phyloP scores from a whole-genome alignment of 2,329 filamentous ascomycete genomes.

The Monilinia laxa region DNA sequence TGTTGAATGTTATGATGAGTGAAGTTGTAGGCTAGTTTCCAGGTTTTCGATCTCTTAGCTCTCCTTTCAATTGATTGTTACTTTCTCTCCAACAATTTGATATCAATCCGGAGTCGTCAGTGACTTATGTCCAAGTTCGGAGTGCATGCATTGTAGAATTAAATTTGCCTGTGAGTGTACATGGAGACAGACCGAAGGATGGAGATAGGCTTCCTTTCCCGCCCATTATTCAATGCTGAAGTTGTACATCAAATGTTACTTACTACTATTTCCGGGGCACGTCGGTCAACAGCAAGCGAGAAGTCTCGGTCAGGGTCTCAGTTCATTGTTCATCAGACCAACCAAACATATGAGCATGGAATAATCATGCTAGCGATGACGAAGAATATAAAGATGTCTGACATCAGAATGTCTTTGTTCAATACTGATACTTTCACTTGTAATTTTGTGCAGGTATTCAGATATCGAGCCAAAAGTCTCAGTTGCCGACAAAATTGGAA shows the following conservation, averaged over 20 bases:
- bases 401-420: conserved; percentile 6
- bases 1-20: not conserved
- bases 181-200: not conserved
- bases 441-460: conserved; percentile 6
- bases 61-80: not conserved
- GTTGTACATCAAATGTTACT: conserved; percentile 9
- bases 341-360: not conserved
- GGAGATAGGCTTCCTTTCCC: not conserved
- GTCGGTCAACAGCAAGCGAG: conserved; percentile 4
- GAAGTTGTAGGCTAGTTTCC: not conserved
- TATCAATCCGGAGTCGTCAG: not conserved
- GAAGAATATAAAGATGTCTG: not conserved
- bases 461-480: conserved; percentile 7
- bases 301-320: conserved; percentile 21
- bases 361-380: conserved; percentile 3
- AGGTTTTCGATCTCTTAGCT: not conserved
- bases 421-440: conserved; percentile 5
- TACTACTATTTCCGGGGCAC: not conserved
- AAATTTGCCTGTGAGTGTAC: not conserved
- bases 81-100: not conserved
- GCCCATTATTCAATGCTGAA: not conserved
- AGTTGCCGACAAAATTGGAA: not conserved
- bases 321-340: conserved; percentile 11
- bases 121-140: not conserved
- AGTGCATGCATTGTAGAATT: not conserved